A percentile compares a stretch with the other conserved stretches of the same genome.
Conservation (phyloP, 2,329 filamentous ascomycete species). For the Penicillium expansum region DNA sequence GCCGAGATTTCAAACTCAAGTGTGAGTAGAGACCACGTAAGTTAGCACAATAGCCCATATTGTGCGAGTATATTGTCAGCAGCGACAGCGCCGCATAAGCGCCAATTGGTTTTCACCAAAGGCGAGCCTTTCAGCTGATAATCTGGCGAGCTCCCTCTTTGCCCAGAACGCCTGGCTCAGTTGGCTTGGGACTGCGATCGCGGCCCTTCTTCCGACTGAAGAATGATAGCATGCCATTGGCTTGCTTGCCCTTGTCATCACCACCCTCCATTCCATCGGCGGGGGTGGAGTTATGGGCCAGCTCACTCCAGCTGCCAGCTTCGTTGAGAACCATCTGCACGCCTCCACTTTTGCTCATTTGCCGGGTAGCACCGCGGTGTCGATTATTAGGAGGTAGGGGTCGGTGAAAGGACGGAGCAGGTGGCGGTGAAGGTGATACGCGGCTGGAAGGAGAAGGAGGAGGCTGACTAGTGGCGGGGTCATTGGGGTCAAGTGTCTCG, state of each 20-base stretch:
- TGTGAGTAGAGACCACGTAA: neutral
- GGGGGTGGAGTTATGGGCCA: constrained; percentile 74
- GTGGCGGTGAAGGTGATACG: constrained; percentile 26
- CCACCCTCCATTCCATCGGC: constrained; percentile 56
- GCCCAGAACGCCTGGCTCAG: constrained; percentile 86
- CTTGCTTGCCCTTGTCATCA: constrained; percentile 46
- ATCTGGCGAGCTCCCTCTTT: constrained; percentile 90
- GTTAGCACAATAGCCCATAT: neutral
- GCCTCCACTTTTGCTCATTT: constrained; percentile 75
- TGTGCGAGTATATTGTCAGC: neutral
- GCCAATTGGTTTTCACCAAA: neutral
- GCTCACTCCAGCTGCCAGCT: constrained; percentile 83
- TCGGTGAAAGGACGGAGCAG: constrained; percentile 40
- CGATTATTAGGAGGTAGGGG: constrained; percentile 42
- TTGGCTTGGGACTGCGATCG: constrained; percentile 88
- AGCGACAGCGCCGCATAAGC: neutral
- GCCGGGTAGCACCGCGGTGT: constrained; percentile 62
- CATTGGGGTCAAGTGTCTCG: constrained; percentile 30
- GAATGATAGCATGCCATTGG: constrained; percentile 81
- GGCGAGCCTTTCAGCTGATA: constrained; percentile 55
- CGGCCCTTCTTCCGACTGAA: constrained; percentile 84
- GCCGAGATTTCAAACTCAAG: neutral
- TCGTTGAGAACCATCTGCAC: constrained; percentile 90
- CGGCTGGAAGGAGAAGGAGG: constrained; percentile 30
- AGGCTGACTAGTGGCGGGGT: constrained; percentile 19